Evolutionary conservation across 164 flowering plant species (phyloP), one percentile per base, ranked within the genome.

Genomic region (Magnolia kwangsiensis): DNA sequence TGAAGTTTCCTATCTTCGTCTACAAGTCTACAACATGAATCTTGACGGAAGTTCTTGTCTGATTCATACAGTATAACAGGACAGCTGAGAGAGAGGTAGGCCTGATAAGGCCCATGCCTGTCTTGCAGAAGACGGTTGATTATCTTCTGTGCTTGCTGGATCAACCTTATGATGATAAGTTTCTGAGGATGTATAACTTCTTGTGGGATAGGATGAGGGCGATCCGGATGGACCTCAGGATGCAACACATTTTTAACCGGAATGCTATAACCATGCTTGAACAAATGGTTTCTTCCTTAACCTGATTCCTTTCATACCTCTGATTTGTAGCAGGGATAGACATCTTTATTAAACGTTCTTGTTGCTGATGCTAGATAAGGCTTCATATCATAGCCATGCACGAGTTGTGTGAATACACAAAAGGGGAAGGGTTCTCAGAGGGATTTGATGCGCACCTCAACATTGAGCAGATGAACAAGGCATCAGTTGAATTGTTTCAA

Each of bases 391-490:
- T 96, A 67, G 99, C 96, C 61, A 96, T 96, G 99, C 99, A 96
- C 75, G 98, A 96, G 77, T 82, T 94, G 79, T 96, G 98, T 78
- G 98, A 96, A 79, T 90, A 88, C 82, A 86, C 92, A 13, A 94
- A 89, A 72, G 98, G 99, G 77, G 99, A 94, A 76, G 99, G 99
- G 67, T 96, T 94, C 79, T 86, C 96, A 13, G 98, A 94, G 86
- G 99, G 98, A 45, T 96, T 96, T 83, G 99, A 96, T 89, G 98
- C 99, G 7, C 99, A 96, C 80, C 96, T 96, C 71, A 96, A 94
- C 82, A 96, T 96, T 80, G 99, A 96, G 80, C 98, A 96, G 84
- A 96, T 96, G 99, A 94, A 96, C 85, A 94, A 96, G 84, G 87
- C 98, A 69, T 93, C 98, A 8, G 99, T 93, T 72, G 99, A 96